phyloP scores from a whole-genome alignment of 2,329 filamentous ascomycete genomes.

The Colletotrichum liriopes region DNA sequence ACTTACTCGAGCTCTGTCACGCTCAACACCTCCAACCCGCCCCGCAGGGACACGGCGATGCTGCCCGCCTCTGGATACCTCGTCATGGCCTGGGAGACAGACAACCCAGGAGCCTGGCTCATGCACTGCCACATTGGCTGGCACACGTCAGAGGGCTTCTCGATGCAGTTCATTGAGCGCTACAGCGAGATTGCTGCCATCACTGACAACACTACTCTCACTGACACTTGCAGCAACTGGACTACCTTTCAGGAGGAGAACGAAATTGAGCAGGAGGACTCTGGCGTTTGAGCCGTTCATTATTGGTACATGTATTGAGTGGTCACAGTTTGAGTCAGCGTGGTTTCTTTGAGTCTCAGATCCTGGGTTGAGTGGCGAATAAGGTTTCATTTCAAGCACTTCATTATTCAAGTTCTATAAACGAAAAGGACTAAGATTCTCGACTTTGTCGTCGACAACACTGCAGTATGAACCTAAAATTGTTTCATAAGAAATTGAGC shows the following conservation, averaged over 20 bases:
- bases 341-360: constrained; percentile 20
- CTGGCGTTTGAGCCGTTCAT: constrained; percentile 41
- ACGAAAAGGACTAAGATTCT: constrained; percentile 1
- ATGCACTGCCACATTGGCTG: constrained; percentile 67
- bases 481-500: too few relatives aligned
- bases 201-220: constrained; percentile 28
- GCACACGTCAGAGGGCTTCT: constrained; percentile 53
- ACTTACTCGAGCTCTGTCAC: constrained; percentile 39
- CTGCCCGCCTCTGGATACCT: constrained; percentile 61
- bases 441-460: neutral
- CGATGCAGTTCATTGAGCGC: constrained; percentile 47
- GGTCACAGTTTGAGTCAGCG: too few relatives aligned
- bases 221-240: constrained; percentile 43
- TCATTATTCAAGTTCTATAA: constrained; percentile 14
- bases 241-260: constrained; percentile 29
- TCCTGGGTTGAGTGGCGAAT: constrained; percentile 4
- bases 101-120: constrained; percentile 66
- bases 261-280: constrained; percentile 45
- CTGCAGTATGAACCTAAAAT: too few relatives aligned
- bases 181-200: constrained; percentile 42
- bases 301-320: neutral
- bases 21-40: constrained; percentile 58
- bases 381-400: constrained; percentile 11
- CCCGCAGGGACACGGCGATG: constrained; percentile 67
- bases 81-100: constrained; percentile 65